These are phyloP conservation scores for Hemileccinum impolitum DNA, from an alignment of 768 basidiomycete species.

Conservation along the genomic window DNA sequence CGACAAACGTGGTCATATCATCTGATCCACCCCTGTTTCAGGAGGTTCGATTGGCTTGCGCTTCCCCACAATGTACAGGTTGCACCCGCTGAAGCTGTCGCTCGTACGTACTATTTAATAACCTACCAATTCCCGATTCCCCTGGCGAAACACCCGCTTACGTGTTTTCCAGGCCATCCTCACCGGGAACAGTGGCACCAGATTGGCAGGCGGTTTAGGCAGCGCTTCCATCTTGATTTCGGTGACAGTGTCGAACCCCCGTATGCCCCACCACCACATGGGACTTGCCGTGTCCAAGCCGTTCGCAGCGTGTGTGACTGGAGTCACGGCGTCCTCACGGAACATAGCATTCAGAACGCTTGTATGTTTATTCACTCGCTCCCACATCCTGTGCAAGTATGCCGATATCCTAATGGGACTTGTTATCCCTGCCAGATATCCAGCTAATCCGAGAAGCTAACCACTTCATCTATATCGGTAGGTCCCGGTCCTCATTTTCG, in stretches of 20 bases:
- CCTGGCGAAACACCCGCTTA: neutral
- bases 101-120: slow-evolving; percentile 42
- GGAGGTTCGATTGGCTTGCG: slow-evolving; percentile 65
- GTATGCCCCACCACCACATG: slow-evolving; percentile 43
- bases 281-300: slow-evolving; percentile 70
- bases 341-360: slow-evolving; percentile 91
- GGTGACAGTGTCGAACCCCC: slow-evolving; percentile 38
- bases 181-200: slow-evolving; percentile 58
- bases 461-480: slow-evolving; percentile 92
- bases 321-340: slow-evolving; percentile 89
- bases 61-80: slow-evolving; percentile 67
- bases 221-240: slow-evolving; percentile 56
- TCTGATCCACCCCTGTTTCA: slow-evolving; percentile 21
- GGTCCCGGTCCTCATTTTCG: slow-evolving; percentile 23
- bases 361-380: slow-evolving; percentile 47
- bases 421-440: slow-evolving; percentile 46
- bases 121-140: neutral
- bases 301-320: slow-evolving; percentile 88
- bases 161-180: slow-evolving; percentile 51
- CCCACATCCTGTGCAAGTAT: neutral
- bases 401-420: neutral
- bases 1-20: neutral
- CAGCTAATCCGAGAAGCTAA: slow-evolving; percentile 79
- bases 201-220: slow-evolving; percentile 57
- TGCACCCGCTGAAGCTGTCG: slow-evolving; percentile 66